Percentiles rank a stretch among this genome's conserved stretches.
Evolutionary conservation across 2,329 filamentous ascomycete species (phyloP).

Genomic region (Dissoconium aciculare): DNA sequence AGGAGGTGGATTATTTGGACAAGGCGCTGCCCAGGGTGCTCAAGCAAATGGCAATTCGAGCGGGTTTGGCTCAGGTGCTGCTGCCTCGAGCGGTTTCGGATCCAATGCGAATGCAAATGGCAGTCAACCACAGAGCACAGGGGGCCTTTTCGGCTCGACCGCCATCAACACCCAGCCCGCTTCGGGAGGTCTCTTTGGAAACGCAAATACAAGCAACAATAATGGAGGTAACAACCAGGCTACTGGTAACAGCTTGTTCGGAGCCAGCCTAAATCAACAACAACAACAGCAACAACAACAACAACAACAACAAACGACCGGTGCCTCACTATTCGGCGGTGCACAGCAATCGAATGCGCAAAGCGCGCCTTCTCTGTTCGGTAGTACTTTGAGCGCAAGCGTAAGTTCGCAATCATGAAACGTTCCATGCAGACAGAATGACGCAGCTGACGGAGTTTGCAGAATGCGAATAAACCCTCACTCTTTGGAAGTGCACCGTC

Average conservation of each 20-base stretch:
- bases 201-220: slow-evolving; percentile 2
- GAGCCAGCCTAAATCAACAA: no score
- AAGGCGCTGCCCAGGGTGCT: slow-evolving; percentile 4
- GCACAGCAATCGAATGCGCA: not conserved
- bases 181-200: slow-evolving; percentile 2
- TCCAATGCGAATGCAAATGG: slow-evolving; percentile 3
- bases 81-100: slow-evolving; percentile 11
- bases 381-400: slow-evolving; percentile 1
- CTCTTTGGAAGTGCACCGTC: slow-evolving; percentile 18
- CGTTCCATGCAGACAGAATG: not conserved
- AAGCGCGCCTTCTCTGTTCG: not conserved
- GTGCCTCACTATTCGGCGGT: not conserved
- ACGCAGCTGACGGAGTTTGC: not conserved
- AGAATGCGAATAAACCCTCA: slow-evolving; percentile 2
- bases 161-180: slow-evolving; percentile 15
- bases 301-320: slow-evolving; percentile 6
- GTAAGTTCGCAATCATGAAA: not conserved
- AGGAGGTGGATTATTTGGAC: slow-evolving; percentile 8
- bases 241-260: no score
- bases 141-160: slow-evolving; percentile 23
- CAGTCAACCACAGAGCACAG: slow-evolving; percentile 5
- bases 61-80: slow-evolving; percentile 7
- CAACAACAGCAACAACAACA: slow-evolving; percentile 6
- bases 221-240: no score
- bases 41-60: slow-evolving; percentile 4